A percentile compares a stretch with the other conserved stretches of the same genome.
Conservation (phyloP, 768 basidiomycete genomes). For the Auricularia auricula-judae region DNA sequence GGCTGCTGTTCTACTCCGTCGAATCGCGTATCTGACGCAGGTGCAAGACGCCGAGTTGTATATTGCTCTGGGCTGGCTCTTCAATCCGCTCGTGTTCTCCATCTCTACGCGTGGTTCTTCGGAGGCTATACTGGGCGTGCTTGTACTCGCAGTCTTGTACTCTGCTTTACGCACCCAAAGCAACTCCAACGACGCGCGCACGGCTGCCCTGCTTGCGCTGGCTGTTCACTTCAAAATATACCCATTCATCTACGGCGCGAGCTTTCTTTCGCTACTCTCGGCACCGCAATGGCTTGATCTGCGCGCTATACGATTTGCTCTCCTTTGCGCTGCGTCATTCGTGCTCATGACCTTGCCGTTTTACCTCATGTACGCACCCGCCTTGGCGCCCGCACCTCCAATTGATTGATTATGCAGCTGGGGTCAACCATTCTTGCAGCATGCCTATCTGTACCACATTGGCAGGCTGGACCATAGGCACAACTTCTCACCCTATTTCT, state of each 20-base stretch:
- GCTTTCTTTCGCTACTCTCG: conserved; percentile 51
- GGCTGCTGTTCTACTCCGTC: conserved; percentile 62
- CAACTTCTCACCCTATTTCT: conserved; percentile 98
- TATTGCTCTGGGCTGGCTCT: conserved; percentile 35
- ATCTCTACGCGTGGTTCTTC: conserved; percentile 97
- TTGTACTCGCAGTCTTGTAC: conserved; percentile 65
- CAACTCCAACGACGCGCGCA: conserved; percentile 39
- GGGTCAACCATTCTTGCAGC: conserved; percentile 85
- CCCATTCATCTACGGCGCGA: conserved; percentile 82
- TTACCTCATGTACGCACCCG: conserved; percentile 60
- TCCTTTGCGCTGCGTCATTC: conserved; percentile 64
- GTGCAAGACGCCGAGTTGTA: not conserved
- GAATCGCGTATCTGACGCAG: conserved; percentile 3
- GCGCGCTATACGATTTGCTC: conserved; percentile 49
- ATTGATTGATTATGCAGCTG: conserved; percentile 42
- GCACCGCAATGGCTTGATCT: conserved; percentile 21
- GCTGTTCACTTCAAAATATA: conserved; percentile 97
- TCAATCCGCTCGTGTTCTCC: conserved; percentile 90
- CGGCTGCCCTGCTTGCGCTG: conserved; percentile 67
- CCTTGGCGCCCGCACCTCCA: not conserved
- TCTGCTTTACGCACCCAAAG: conserved; percentile 30
- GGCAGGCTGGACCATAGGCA: conserved; percentile 91
- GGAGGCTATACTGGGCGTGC: conserved; percentile 72
- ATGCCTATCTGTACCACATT: conserved; percentile 89
- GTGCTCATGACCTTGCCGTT: conserved; percentile 45